A percentile compares a stretch with the other conserved stretches of the same genome.
Evolutionary conservation across 768 basidiomycete species (phyloP).

Genomic region (Amyloporia xantha): DNA sequence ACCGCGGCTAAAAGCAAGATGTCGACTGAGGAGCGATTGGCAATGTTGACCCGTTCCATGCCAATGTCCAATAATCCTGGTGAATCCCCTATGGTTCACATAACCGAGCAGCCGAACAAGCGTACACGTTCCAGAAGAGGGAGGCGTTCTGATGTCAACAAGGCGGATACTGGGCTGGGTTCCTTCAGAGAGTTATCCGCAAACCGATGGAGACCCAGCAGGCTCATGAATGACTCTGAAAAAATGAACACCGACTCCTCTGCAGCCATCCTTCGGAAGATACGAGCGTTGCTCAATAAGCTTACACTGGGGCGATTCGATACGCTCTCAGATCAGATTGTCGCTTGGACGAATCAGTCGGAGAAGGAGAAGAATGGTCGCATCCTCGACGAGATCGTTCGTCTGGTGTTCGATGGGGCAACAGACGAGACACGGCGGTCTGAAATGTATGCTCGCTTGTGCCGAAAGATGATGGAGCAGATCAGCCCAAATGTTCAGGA

Average conservation of each 20-base stretch:
- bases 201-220: slow-evolving; percentile 71
- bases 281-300: slow-evolving; percentile 89
- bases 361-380: slow-evolving; percentile 89
- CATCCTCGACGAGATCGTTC: slow-evolving; percentile 93
- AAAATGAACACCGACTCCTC: slow-evolving; percentile 57
- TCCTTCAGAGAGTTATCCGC: slow-evolving; percentile 43
- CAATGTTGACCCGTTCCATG: slow-evolving; percentile 44
- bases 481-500: slow-evolving; percentile 83
- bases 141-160: slow-evolving; percentile 56
- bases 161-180: slow-evolving; percentile 28
- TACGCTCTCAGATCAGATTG: slow-evolving; percentile 91
- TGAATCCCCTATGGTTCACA: slow-evolving; percentile 45
- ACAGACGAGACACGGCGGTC: slow-evolving; percentile 95
- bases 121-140: slow-evolving; percentile 81
- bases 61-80: slow-evolving; percentile 46
- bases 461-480: slow-evolving; percentile 91
- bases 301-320: slow-evolving; percentile 96
- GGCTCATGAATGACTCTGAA: slow-evolving; percentile 36
- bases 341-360: slow-evolving; percentile 90
- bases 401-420: slow-evolving; percentile 94
- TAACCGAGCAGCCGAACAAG: slow-evolving; percentile 40
- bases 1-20: slow-evolving; percentile 45
- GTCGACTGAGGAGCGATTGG: slow-evolving; percentile 66
- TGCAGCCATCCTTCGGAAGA: slow-evolving; percentile 87
- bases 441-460: slow-evolving; percentile 93